phyloP scores from a whole-genome alignment of 2,329 filamentous ascomycete genomes.

The Bipolaris victoriae region DNA sequence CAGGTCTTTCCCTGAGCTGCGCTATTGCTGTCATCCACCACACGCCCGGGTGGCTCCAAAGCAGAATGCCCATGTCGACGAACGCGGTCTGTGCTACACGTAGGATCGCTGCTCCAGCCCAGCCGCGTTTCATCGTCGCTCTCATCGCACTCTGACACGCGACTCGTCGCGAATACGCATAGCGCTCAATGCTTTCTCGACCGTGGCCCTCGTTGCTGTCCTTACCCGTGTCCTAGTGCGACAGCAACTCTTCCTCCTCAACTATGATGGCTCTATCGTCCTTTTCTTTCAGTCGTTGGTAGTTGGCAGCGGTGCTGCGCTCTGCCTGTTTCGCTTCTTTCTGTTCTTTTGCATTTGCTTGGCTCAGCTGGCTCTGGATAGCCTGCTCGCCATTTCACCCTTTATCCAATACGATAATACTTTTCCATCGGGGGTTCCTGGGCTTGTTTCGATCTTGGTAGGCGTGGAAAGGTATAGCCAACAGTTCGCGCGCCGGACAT shows the following conservation, averaged over 20 bases:
- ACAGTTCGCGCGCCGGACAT: slow-evolving; percentile 34
- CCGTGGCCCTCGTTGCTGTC: slow-evolving; percentile 33
- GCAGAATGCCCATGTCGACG: slow-evolving; percentile 12
- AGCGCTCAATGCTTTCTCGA: slow-evolving; percentile 45
- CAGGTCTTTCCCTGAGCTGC: not conserved
- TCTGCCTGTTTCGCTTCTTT: slow-evolving; percentile 46
- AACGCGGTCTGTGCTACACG: slow-evolving; percentile 24
- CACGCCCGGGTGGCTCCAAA: slow-evolving; percentile 9
- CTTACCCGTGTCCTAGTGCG: slow-evolving; percentile 36
- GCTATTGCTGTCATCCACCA: slow-evolving; percentile 14
- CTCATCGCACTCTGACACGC: slow-evolving; percentile 37
- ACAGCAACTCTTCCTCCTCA: slow-evolving; percentile 33
- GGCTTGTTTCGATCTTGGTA: slow-evolving; percentile 20
- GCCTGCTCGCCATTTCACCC: slow-evolving; percentile 13
- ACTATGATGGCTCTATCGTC: slow-evolving; percentile 31
- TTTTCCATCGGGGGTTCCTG: not conserved
- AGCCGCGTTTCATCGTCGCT: slow-evolving; percentile 32
- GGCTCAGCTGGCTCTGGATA: slow-evolving; percentile 32
- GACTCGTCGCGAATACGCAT: slow-evolving; percentile 39
- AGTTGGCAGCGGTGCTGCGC: slow-evolving; percentile 47
- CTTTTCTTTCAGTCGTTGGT: slow-evolving; percentile 34
- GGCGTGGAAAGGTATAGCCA: slow-evolving; percentile 25
- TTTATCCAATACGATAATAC: slow-evolving; percentile 4
- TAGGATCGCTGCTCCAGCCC: slow-evolving; percentile 21
- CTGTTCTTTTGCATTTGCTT: slow-evolving; percentile 41